A percentile compares a stretch with the other conserved stretches of the same genome.
Evolutionary conservation across 176 grass and related monocot genomes (phyloP).

Genomic region (Musa troglodytarum): DNA sequence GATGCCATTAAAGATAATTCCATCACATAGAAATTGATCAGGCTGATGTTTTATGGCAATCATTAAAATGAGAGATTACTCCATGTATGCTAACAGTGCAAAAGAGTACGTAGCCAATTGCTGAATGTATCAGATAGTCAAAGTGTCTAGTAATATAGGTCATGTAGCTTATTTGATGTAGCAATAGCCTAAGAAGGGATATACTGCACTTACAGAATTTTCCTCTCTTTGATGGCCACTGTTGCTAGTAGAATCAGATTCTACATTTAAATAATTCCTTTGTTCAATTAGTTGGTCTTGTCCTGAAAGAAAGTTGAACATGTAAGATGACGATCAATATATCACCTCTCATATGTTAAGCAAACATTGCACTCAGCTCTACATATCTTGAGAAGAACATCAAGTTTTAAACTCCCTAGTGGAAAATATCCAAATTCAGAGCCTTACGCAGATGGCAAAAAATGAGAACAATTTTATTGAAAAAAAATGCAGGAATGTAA

Average conservation of each 20-base stretch:
- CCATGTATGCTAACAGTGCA: not conserved
- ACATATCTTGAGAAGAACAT: not conserved
- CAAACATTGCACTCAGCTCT: not conserved
- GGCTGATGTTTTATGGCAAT: too few species aligned
- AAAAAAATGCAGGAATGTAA: not conserved
- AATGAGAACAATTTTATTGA: not conserved
- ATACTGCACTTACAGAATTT: conserved; percentile 5
- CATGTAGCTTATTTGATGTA: not conserved
- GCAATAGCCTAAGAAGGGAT: not conserved
- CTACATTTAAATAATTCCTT: not conserved
- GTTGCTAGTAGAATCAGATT: conserved; percentile 14
- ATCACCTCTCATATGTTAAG: not conserved
- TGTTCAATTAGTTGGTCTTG: not conserved
- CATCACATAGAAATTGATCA: too few species aligned
- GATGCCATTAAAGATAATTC: not conserved
- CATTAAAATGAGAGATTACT: not conserved
- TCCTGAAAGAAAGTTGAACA: conserved; percentile 5
- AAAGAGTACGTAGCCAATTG: not conserved
- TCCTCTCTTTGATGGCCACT: not conserved
- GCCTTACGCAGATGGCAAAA: too few species aligned
- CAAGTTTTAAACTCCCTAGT: too few species aligned
- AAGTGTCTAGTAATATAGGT: not conserved
- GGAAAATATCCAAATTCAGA: too few species aligned
- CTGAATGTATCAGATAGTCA: not conserved
- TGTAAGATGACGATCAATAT: conserved; percentile 1